These are phyloP conservation scores for Nepenthes mirabilis DNA, from an alignment of 148 eudicot genomes.

Conservation along the genomic window DNA sequence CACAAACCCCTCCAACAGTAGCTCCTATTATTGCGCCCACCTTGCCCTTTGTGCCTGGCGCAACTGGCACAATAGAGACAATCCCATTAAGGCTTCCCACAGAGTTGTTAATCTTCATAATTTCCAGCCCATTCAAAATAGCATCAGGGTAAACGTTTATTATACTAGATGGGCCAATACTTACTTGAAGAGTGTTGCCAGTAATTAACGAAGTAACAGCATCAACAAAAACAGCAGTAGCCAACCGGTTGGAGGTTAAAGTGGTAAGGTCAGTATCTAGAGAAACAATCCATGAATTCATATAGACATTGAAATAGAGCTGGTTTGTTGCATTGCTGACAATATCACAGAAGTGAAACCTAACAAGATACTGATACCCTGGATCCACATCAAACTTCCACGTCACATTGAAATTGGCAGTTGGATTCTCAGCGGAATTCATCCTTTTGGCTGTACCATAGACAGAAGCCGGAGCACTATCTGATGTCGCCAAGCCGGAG, in stretches of 20 bases:
- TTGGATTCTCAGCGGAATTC: slow-evolving; percentile 45
- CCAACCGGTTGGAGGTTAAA: slow-evolving; percentile 16
- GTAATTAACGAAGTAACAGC: slow-evolving; percentile 31
- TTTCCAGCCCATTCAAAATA: slow-evolving; percentile 74
- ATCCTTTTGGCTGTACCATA: slow-evolving; percentile 68
- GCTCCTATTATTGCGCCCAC: slow-evolving; percentile 44
- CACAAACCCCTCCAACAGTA: slow-evolving; percentile 29
- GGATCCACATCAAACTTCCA: slow-evolving; percentile 63
- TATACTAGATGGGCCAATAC: slow-evolving; percentile 54
- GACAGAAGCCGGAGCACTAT: slow-evolving; percentile 57
- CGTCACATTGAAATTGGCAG: slow-evolving; percentile 61
- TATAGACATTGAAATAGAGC: slow-evolving; percentile 54
- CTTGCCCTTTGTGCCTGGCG: slow-evolving; percentile 22
- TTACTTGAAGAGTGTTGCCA: slow-evolving; percentile 28
- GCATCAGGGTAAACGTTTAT: slow-evolving; percentile 49
- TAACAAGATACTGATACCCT: slow-evolving; percentile 71
- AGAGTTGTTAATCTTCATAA: slow-evolving; percentile 72
- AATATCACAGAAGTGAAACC: slow-evolving; percentile 85
- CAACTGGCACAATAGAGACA: slow-evolving; percentile 2
- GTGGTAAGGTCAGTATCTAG: slow-evolving; percentile 39
- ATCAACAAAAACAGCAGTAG: slow-evolving; percentile 51
- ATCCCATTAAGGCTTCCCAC: slow-evolving; percentile 40
- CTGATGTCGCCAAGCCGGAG: slow-evolving; percentile 33
- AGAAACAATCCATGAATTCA: slow-evolving; percentile 36
- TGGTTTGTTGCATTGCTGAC: slow-evolving; percentile 35